Evolutionary conservation across 176 grass and related monocot genomes (phyloP).

Genomic region (Oryza nivara): DNA sequence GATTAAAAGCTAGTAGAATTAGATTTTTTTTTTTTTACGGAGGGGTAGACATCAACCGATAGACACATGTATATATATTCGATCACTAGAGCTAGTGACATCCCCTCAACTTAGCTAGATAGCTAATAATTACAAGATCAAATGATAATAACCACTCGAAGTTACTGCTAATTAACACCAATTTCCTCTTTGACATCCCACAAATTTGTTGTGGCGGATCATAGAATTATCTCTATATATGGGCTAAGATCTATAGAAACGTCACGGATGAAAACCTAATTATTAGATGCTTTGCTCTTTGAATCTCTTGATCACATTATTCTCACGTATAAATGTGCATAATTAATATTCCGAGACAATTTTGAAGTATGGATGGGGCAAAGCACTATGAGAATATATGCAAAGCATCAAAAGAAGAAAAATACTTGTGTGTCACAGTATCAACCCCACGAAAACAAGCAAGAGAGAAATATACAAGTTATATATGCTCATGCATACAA

Average conservation of each 20-base stretch:
- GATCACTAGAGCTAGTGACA: not conserved
- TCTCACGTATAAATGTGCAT: not conserved
- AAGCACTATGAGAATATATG: not conserved
- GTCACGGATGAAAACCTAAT: not conserved
- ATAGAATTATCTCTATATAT: not conserved
- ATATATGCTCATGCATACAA: not conserved
- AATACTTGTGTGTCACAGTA: too few species aligned
- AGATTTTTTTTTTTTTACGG: too few species aligned
- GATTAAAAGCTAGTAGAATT: too few species aligned
- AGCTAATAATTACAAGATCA: too few species aligned
- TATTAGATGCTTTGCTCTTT: not conserved
- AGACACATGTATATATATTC: too few species aligned
- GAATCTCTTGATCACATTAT: not conserved
- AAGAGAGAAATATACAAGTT: not conserved
- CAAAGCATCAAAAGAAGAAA: not conserved
- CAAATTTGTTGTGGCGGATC: too few species aligned
- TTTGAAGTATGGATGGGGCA: conserved; percentile 3
- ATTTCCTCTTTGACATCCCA: too few species aligned
- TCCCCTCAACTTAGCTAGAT: too few species aligned
- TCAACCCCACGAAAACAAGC: not conserved
- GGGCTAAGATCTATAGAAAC: not conserved
- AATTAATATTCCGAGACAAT: not conserved
- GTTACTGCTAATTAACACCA: too few species aligned
- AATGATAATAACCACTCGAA: too few species aligned
- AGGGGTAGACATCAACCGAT: too few species aligned